A percentile compares a stretch with the other conserved stretches of the same genome.
Evolutionary conservation across 2,329 filamentous ascomycete genomes (phyloP).

Genomic region (Ophiostoma piceae): DNA sequence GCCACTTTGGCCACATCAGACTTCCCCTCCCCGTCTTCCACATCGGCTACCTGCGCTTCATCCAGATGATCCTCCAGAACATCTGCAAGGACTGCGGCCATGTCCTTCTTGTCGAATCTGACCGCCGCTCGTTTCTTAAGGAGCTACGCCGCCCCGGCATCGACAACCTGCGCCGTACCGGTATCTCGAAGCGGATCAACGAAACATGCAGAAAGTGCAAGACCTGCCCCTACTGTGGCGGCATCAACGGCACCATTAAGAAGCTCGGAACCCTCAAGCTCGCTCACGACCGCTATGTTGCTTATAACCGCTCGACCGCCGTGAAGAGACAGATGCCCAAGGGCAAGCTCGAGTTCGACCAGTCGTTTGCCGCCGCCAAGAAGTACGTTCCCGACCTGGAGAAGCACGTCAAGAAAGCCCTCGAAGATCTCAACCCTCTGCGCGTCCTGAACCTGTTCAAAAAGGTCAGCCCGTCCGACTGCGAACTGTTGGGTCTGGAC

Average conservation of each 20-base stretch:
- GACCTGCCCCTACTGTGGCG: constrained; percentile 71
- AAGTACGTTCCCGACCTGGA: constrained; percentile 76
- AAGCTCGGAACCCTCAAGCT: constrained; percentile 92
- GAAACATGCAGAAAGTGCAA: constrained; percentile 85
- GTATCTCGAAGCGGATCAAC: constrained; percentile 81
- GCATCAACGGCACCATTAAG: constrained; percentile 84
- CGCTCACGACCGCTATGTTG: constrained; percentile 84
- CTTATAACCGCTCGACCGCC: constrained; percentile 83
- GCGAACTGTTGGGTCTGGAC: constrained; percentile 84
- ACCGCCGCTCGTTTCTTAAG: constrained; percentile 71
- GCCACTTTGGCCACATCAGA: constrained; percentile 91
- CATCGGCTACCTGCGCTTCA: constrained; percentile 91
- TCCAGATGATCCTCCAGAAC: constrained; percentile 84
- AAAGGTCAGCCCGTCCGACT: constrained; percentile 76
- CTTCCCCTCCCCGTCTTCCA: constrained; percentile 90
- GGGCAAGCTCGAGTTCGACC: constrained; percentile 79
- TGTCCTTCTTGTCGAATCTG: constrained; percentile 74
- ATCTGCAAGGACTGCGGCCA: constrained; percentile 94
- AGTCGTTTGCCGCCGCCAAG: constrained; percentile 75
- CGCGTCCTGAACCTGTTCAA: constrained; percentile 88
- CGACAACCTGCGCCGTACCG: constrained; percentile 79
- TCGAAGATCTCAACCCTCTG: constrained; percentile 89
- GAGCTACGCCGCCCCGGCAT: constrained; percentile 74
- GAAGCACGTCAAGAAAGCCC: constrained; percentile 83
- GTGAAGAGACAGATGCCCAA: constrained; percentile 76